Evolutionary conservation across 495 filamentous ascomycete genomes (phyloP).

Genomic region (Xylaria intraflava): DNA sequence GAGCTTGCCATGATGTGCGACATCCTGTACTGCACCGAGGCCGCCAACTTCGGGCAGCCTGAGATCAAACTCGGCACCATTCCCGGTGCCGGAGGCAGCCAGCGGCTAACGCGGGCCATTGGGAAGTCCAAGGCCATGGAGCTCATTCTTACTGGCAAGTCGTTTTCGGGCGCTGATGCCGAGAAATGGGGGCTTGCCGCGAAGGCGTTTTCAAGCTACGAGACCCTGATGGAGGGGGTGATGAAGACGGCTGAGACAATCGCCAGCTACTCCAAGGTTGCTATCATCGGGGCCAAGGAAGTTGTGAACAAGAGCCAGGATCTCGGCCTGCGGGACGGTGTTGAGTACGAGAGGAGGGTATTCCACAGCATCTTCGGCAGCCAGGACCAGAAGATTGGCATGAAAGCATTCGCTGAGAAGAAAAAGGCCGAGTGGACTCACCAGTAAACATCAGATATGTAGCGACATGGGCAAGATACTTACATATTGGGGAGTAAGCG

Average conservation of each 20-base stretch:
- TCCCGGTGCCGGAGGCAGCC: slow-evolving; percentile 85
- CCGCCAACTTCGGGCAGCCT: slow-evolving; percentile 87
- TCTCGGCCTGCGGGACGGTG: slow-evolving; percentile 72
- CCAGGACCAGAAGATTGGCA: slow-evolving; percentile 94
- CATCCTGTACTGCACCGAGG: slow-evolving; percentile 79
- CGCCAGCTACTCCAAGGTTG: slow-evolving; percentile 69
- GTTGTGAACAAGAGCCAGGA: slow-evolving; percentile 97
- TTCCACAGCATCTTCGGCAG: slow-evolving; percentile 92
- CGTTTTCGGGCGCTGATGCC: slow-evolving; percentile 73
- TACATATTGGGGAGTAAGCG: no score
- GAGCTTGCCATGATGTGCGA: slow-evolving; percentile 98
- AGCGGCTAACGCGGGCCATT: slow-evolving; percentile 79
- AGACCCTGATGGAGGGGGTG: slow-evolving; percentile 71
- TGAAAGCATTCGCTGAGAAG: slow-evolving; percentile 94
- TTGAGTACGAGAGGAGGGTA: slow-evolving; percentile 87
- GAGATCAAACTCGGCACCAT: slow-evolving; percentile 93
- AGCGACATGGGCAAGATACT: no score
- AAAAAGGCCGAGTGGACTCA: slow-evolving; percentile 86
- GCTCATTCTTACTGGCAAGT: slow-evolving; percentile 79
- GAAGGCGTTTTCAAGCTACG: slow-evolving; percentile 69
- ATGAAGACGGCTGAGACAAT: slow-evolving; percentile 82
- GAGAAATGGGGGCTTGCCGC: slow-evolving; percentile 87
- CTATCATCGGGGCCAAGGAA: slow-evolving; percentile 90
- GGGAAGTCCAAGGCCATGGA: slow-evolving; percentile 94
- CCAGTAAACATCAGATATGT: slow-evolving; percentile 44